Percentiles rank a stretch among this genome's conserved stretches.
These are phyloP conservation scores for Phyllosticta citriasiana DNA, from an alignment of 2,329 filamentous ascomycete species.

Conservation along the genomic window DNA sequence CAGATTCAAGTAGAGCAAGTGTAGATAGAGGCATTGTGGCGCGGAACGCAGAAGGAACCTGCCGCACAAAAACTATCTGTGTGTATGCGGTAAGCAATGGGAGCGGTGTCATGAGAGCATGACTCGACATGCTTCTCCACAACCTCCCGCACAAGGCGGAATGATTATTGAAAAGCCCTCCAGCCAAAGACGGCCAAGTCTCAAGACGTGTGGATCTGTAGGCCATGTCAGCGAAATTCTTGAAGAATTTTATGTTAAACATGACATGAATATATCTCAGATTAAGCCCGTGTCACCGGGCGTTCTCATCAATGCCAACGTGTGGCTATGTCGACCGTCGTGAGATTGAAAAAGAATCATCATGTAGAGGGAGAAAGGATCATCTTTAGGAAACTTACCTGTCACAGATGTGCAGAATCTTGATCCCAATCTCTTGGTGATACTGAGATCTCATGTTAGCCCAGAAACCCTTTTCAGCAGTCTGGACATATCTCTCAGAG, in stretches of 20 bases:
- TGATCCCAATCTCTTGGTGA: not conserved
- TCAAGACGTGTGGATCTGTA: not conserved
- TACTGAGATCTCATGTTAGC: not conserved
- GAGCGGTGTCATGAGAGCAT: not conserved
- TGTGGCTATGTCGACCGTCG: conserved; percentile 79
- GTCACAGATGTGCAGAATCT: not conserved
- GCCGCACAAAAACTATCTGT: no score
- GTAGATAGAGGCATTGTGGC: no score
- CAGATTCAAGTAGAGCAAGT: no score
- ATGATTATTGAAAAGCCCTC: conserved; percentile 1
- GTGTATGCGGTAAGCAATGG: no score
- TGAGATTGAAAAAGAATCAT: conserved; percentile 59
- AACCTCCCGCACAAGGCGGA: not conserved
- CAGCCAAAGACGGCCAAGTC: not conserved
- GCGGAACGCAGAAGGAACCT: no score
- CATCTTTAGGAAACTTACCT: not conserved
- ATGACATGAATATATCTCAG: not conserved
- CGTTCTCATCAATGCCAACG: conserved; percentile 64
- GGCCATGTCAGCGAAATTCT: not conserved
- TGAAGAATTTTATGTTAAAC: not conserved
- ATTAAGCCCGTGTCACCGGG: conserved; percentile 59
- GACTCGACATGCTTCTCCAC: not conserved
- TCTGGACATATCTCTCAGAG: not conserved
- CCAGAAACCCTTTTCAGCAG: not conserved
- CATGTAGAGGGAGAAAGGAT: conserved; percentile 37